Base-by-base conservation (phyloP, 2,329 filamentous ascomycete species). In the Verticillium longisporum region DNA sequence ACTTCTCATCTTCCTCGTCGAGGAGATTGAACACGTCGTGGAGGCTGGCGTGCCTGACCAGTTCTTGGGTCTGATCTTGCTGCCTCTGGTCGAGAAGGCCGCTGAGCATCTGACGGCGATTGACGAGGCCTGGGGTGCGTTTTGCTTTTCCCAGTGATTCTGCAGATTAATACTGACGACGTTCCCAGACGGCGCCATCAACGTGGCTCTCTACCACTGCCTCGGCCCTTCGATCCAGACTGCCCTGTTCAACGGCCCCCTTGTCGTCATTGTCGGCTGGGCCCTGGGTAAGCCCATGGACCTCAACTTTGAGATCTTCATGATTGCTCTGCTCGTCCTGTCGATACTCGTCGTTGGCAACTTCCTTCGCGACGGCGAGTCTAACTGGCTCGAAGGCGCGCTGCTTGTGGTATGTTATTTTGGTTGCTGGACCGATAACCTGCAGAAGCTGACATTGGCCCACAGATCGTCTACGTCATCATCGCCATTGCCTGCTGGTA, bases 51-150 rank as follows among this genome's bases (percentile, higher is more conserved):
- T 76, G 0, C 69, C 71, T 0, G 71, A 73, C 15, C 72, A 75
- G 36, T 73, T 72, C 15, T 58, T 74, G 54, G 73, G 87, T 68
- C 78, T 96, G 41, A 94, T 95, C 65, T 80, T 96, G 1, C 83
- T 95, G 5, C 88, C 90, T 4, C 80, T 96, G 0, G 91, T 95
- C 6, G 92, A 96, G 71, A 96, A 96, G 74, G 88, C 89, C 2
- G 91, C 91, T 13, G 91, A 96, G 73, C 91, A 96, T 74, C 77
- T 96, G 56, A 93, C 90, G 1, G 90, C 91, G 53, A 80, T 96
- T 62, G 90, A 90, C 58, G 88, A 90, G 76, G 88, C 88, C 13
- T 90, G 84, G 78, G 73, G 72, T 72, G 61, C 68, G 68, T 55
- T n/a, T 4, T 1, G 26, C 31, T 0, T 0, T 4, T 18, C 26